Base-by-base conservation (phyloP, 177 flowering plant genomes). In the Vitis hybrid region DNA sequence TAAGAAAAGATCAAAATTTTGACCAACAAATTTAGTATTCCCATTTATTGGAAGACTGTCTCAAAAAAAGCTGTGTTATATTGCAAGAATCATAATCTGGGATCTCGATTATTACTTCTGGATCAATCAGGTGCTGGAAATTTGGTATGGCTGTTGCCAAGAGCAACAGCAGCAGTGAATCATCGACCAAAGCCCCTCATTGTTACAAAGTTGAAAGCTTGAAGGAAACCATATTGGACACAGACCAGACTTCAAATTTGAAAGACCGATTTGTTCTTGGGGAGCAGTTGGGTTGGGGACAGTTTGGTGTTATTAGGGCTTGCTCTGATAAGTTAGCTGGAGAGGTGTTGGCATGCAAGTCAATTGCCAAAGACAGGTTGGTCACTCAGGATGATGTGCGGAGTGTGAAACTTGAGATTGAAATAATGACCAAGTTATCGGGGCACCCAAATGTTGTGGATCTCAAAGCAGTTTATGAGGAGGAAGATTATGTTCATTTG, bases 391-490 rank as follows among this genome's bases (percentile, higher is more conserved):
- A 82, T 67, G 95, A 90, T 81, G 80, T 82, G 32, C 75, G 80
- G 5, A 86, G 91, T 65, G 83, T 92, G 45, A 89, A 84, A 76
- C 87, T 89, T 15, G 97, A 92, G 81, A 87, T 92, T 75, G 93
- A 90, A 65, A 90, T 92, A 50, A 92, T 92, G 97, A 80, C 86
- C 15, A 86, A 79, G 80, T 75, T 92, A 60, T 87, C 92, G 10
- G 97, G 90, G 60, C 97, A 92, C 70, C 91, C 95, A 15, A 87
- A 92, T 77, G 92, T 92, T 66, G 97, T 92, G 15, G 86, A 81
- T 76, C 85, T 92, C 19, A 89, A 89, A 70, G 95, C 89, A 1
- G 93, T 89, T 39, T 89, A 86, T 65, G 97, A 92, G 82, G 95
- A 92, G 62, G 87, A 85, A 73, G 79, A 84, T 69, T 85, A 72